These are phyloP conservation scores for Talaromyces ruber DNA, from an alignment of 495 filamentous ascomycete species.

Conservation along the genomic window DNA sequence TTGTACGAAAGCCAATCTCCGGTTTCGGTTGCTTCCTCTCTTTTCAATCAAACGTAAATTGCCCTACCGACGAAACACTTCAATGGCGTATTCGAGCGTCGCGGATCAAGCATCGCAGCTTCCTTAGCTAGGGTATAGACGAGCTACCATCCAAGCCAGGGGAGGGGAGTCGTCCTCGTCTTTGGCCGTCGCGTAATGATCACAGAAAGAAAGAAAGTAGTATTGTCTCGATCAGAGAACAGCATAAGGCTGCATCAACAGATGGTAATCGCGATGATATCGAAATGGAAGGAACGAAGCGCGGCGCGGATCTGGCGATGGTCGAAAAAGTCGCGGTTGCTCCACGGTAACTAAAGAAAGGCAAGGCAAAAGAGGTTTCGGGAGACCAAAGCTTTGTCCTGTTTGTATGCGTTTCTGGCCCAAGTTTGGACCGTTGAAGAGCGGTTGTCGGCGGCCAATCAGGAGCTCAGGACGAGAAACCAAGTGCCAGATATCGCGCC, in stretches of 20 bases:
- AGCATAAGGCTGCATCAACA: not conserved
- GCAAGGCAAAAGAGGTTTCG: not conserved
- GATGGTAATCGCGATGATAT: not conserved
- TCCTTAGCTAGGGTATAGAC: not conserved
- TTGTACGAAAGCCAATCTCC: not conserved
- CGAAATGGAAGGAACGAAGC: not conserved
- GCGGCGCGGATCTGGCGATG: not conserved
- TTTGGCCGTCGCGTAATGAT: not conserved
- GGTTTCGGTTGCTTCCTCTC: not conserved
- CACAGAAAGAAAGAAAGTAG: not conserved
- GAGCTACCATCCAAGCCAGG: not conserved
- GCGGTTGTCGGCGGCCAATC: slow-evolving; percentile 1
- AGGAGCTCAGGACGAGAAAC: slow-evolving; percentile 5
- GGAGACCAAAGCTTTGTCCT: slow-evolving; percentile 1
- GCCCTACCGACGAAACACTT: not conserved
- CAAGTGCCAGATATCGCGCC: not conserved
- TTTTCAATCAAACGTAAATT: not conserved
- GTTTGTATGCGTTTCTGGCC: not conserved
- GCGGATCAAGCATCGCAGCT: slow-evolving; percentile 8
- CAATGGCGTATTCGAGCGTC: not conserved
- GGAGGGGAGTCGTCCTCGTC: not conserved
- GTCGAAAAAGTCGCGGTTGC: not conserved
- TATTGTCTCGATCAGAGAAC: not conserved
- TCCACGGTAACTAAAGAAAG: not conserved
- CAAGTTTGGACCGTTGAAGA: not conserved